phyloP scores from a whole-genome alignment of 2,329 filamentous ascomycete genomes.

The Alternaria triticina region DNA sequence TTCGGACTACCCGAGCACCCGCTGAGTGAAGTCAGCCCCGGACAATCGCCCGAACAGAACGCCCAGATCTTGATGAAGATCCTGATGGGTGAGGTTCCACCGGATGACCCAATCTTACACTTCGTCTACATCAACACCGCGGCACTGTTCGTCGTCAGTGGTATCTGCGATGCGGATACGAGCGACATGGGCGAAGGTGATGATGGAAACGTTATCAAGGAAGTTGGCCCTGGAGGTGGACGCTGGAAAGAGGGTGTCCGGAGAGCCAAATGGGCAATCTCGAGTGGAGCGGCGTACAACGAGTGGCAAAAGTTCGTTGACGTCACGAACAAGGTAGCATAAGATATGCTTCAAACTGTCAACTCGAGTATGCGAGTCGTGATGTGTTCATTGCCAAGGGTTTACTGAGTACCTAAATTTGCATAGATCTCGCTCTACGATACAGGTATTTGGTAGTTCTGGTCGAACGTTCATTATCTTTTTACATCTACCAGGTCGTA shows the following conservation, averaged over 20 bases:
- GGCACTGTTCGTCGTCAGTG: conserved; percentile 82
- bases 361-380: too few species aligned
- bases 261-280: conserved; percentile 84
- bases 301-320: conserved; percentile 86
- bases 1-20: conserved; percentile 82
- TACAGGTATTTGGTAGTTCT: too few species aligned
- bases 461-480: too few species aligned
- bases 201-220: conserved; percentile 78
- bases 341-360: too few species aligned
- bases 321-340: conserved; percentile 67
- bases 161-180: conserved; percentile 81
- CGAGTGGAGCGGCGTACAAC: conserved; percentile 83
- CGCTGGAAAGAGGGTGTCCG: conserved; percentile 96
- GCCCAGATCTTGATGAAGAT: conserved; percentile 82
- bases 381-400: too few species aligned
- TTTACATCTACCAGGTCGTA: too few species aligned
- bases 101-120: conserved; percentile 83
- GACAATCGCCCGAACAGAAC: conserved; percentile 86
- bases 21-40: conserved; percentile 78
- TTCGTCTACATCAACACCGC: conserved; percentile 96
- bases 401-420: too few species aligned
- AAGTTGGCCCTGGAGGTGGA: conserved; percentile 82
- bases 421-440: too few species aligned
- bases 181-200: conserved; percentile 82
- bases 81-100: conserved; percentile 72